These are phyloP conservation scores for Climacium dendroides DNA, from an alignment of 225 moss, liverwort and hornwort genomes.

Conservation along the genomic window DNA sequence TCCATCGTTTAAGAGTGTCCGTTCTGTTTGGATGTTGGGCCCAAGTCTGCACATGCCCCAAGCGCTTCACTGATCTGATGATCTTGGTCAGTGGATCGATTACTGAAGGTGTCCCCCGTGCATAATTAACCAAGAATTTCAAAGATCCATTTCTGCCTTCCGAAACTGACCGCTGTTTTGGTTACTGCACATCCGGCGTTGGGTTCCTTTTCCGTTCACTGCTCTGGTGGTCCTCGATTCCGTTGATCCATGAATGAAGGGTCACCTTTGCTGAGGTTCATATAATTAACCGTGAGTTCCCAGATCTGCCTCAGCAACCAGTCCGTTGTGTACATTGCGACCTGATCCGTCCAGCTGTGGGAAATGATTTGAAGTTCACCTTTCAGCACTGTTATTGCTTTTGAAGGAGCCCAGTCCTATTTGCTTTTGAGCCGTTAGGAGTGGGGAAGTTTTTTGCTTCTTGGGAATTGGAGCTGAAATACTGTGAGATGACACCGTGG, in stretches of 20 bases:
- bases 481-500: neutral
- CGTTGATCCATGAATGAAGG: constrained; percentile 2
- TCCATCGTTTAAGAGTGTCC: constrained; percentile 20
- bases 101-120: constrained; percentile 16
- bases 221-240: constrained; percentile 1
- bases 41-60: constrained; percentile 9
- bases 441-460: neutral
- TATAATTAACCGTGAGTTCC: neutral
- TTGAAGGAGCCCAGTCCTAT: constrained; percentile 1
- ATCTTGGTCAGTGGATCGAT: constrained; percentile 8
- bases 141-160: constrained; percentile 4
- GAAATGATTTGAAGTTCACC: neutral
- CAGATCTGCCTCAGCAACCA: constrained; percentile 3
- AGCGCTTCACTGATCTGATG: constrained; percentile 15
- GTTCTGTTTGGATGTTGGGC: constrained; percentile 27
- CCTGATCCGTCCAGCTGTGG: neutral
- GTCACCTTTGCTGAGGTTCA: neutral
- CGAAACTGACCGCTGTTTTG: constrained; percentile 1
- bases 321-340: neutral
- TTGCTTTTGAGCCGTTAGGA: constrained; percentile 2
- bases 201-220: neutral
- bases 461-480: constrained; percentile 8
- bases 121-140: constrained; percentile 6
- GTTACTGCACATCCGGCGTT: neutral
- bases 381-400: neutral